phyloP scores from a whole-genome alignment of 352 stramenopile species.

The Phytophthora parvispora region DNA sequence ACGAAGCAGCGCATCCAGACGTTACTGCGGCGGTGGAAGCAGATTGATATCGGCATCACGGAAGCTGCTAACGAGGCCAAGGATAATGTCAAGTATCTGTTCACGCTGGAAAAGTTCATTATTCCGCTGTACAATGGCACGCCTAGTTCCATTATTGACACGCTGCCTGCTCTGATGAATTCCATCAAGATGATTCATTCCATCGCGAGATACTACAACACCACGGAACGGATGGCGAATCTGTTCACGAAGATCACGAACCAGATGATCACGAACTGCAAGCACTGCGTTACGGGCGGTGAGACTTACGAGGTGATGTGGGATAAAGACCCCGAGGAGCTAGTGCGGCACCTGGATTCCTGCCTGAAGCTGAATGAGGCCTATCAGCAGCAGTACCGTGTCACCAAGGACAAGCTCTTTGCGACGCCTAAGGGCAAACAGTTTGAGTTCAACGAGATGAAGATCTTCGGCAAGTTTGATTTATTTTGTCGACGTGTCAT shows the following conservation, averaged over 20 bases:
- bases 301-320: conserved; percentile 94
- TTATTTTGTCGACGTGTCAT: conserved; percentile 98
- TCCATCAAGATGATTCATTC: conserved; percentile 99
- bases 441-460: conserved; percentile 99
- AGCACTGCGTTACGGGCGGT: conserved; percentile 93
- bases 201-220: conserved; percentile 99
- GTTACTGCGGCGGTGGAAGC: conserved; percentile 97
- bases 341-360: conserved; percentile 96
- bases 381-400: conserved; percentile 98
- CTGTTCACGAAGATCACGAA: conserved; percentile 99
- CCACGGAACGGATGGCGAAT: conserved; percentile 97
- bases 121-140: conserved; percentile 93
- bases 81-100: conserved; percentile 99
- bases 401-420: conserved; percentile 98
- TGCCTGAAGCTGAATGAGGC: conserved; percentile 99
- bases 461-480: conserved; percentile 99
- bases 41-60: conserved; percentile 99
- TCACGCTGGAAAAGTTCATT: conserved; percentile 98
- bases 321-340: conserved; percentile 95
- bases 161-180: conserved; percentile 98
- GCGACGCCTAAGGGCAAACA: conserved; percentile 97
- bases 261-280: conserved; percentile 99
- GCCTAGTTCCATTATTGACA: conserved; percentile 98
- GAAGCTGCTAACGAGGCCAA: conserved; percentile 99
- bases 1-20: conserved; percentile 95